Evolutionary conservation across 2,329 filamentous ascomycete genomes (phyloP).

Genomic region (Colletotrichum sp.): DNA sequence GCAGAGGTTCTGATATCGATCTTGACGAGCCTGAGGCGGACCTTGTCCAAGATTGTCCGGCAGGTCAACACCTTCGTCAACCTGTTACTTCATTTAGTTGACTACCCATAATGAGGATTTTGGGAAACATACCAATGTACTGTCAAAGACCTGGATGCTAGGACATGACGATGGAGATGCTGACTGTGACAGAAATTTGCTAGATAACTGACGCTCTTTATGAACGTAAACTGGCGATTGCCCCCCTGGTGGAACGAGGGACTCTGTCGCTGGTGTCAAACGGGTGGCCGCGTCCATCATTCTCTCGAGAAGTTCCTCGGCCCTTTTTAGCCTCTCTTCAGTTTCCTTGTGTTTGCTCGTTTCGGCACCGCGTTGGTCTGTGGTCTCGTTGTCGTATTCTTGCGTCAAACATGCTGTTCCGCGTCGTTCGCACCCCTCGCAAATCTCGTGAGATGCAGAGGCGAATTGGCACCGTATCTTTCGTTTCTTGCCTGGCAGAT

Average conservation of each 20-base stretch:
- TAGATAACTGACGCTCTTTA: neutral
- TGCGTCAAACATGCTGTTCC: slow-evolving; percentile 50
- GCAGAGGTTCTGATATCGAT: neutral
- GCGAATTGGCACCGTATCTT: slow-evolving; percentile 56
- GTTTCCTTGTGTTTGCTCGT: neutral
- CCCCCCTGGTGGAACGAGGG: neutral
- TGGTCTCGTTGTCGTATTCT: slow-evolving; percentile 39
- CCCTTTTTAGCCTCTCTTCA: neutral
- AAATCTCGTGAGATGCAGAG: slow-evolving; percentile 39
- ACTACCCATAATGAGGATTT: no score
- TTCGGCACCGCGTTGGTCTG: neutral
- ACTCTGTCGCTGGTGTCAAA: neutral
- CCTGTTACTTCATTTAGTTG: neutral
- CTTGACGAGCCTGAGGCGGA: no score
- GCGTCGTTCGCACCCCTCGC: slow-evolving; percentile 51
- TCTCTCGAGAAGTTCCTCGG: neutral
- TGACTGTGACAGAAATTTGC: neutral
- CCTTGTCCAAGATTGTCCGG: neutral
- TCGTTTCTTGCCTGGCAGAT: slow-evolving; percentile 41
- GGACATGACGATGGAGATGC: neutral
- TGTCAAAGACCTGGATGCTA: neutral
- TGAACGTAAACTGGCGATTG: neutral
- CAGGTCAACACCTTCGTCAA: neutral
- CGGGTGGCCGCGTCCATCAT: neutral
- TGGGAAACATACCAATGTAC: neutral